Evolutionary conservation across 306 rosid species (phyloP).

Genomic region (Abrus pulchellus): DNA sequence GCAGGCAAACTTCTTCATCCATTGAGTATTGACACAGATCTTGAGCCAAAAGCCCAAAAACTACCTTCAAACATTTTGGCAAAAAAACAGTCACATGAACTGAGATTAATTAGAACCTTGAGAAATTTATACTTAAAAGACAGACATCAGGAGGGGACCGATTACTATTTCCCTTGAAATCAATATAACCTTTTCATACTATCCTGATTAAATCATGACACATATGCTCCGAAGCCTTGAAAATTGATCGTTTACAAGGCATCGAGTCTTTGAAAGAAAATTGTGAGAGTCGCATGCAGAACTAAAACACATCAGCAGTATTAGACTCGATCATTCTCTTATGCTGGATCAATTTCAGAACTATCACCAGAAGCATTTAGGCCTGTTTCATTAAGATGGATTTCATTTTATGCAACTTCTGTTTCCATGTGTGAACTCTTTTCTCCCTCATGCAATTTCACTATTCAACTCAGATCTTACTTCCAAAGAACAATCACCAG

Average conservation of each 20-base stretch:
- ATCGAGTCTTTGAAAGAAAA: slow-evolving; percentile 43
- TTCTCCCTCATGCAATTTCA: slow-evolving; percentile 46
- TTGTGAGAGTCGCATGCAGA: slow-evolving; percentile 34
- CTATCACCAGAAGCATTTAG: slow-evolving; percentile 54
- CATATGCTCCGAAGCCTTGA: slow-evolving; percentile 56
- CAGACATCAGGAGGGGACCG: slow-evolving; percentile 41
- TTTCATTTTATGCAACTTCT: slow-evolving; percentile 56
- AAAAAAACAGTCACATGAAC: slow-evolving; percentile 43
- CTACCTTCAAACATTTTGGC: slow-evolving; percentile 49
- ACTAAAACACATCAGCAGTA: slow-evolving; percentile 35
- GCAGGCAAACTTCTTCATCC: slow-evolving; percentile 40
- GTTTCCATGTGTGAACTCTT: slow-evolving; percentile 33
- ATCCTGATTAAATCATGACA: slow-evolving; percentile 47
- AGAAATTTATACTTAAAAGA: slow-evolving; percentile 38
- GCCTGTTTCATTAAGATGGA: slow-evolving; percentile 49
- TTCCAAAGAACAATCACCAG: slow-evolving; percentile 50
- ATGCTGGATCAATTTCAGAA: slow-evolving; percentile 49
- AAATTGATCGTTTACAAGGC: slow-evolving; percentile 54
- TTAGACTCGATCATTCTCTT: slow-evolving; percentile 50
- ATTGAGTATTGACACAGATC: slow-evolving; percentile 46
- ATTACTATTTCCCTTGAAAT: slow-evolving; percentile 50
- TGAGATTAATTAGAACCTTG: slow-evolving; percentile 44
- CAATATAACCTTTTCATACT: slow-evolving; percentile 53
- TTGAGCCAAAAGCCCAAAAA: slow-evolving; percentile 47
- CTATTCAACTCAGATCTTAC: slow-evolving; percentile 51